Evolutionary conservation across 208 protist genomes (phyloP).

Genomic region (Crithidia mellificae): DNA sequence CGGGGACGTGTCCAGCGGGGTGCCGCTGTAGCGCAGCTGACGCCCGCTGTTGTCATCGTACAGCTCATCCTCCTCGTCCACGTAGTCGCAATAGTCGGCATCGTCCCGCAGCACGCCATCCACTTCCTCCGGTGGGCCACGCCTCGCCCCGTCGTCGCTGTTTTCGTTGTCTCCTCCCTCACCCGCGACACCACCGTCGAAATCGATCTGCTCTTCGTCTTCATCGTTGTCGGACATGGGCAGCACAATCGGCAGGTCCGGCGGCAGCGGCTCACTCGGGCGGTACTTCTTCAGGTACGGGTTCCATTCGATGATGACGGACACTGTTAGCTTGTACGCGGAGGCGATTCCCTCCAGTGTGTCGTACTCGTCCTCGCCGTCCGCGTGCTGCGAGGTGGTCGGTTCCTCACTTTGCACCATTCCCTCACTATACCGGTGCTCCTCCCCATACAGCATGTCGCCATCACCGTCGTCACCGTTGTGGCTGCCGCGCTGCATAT

Average conservation of each 20-base stretch:
- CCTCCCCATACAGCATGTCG: too few relatives aligned
- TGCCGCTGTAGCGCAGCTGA: slow-evolving; percentile 3
- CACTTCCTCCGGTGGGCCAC: background rate
- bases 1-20: background rate
- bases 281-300: slow-evolving; percentile 60
- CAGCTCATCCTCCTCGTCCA: slow-evolving; percentile 9
- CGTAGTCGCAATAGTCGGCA: too few relatives aligned
- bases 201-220: slow-evolving; percentile 9
- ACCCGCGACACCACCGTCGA: too few relatives aligned
- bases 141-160: too few relatives aligned
- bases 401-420: background rate
- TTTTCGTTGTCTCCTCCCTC: too few relatives aligned
- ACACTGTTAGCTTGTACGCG: slow-evolving; percentile 49
- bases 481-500: too few relatives aligned
- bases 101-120: background rate
- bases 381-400: background rate
- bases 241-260: slow-evolving; percentile 72
- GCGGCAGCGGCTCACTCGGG: slow-evolving; percentile 60
- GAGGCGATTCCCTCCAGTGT: slow-evolving; percentile 65
- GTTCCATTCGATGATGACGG: slow-evolving; percentile 65
- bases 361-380: slow-evolving; percentile 56
- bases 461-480: background rate
- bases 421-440: background rate
- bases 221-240: slow-evolving; percentile 41
- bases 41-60: background rate